Evolutionary conservation across 371 early-diverging fungal species (phyloP), one percentile per base, ranked within the genome.

Genomic region (Lichtheimia corymbifera): DNA sequence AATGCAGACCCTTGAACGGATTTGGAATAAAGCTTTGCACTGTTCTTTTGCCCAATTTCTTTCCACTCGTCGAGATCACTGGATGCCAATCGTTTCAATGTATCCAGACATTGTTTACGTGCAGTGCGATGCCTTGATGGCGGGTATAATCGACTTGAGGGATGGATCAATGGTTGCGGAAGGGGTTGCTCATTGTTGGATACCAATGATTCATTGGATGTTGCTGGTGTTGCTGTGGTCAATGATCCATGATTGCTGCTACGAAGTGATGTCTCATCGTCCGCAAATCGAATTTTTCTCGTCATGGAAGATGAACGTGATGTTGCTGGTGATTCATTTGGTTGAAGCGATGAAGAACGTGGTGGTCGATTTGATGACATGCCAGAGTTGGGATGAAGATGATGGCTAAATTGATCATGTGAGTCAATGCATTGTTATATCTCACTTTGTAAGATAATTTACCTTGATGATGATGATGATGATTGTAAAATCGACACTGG

Each of bases 1-100:
- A 81, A 59, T 4, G 77, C 63, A 9, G 72, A 75, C 11, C 78
- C 79, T 25, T 74, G 68, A 11, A 74, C 65, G 15, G 82, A 52
- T 25, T 80, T 74, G 6, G 73, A 71, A 42, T 84, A 86, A 12
- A 77, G 59, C 53, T 80, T 73, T 27, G 76, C 67, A 5, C 68
- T 62, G 13, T 82, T 78, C 17, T 64, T 70, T 43, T 75, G 77
- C 0, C 79, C 73, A 13, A 71, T 63, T 4, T 67, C 59, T 18
- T 69, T 73, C 86, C 86, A 86, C 11, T 80, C 78, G 3, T 68
- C 69, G 44, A 81, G 54, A 18, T 72, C 68, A 20, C 74, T 70
- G 4, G 64, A 53, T 0, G 74, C 68, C 44, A 79, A 66, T 2
- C 66, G 66, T 41, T 86, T 82, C 15, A 83, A 68, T 47, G 64